These are phyloP conservation scores for Hypsizygus ulmarius DNA, from an alignment of 1,284 basidiomycete genomes.

Conservation along the genomic window DNA sequence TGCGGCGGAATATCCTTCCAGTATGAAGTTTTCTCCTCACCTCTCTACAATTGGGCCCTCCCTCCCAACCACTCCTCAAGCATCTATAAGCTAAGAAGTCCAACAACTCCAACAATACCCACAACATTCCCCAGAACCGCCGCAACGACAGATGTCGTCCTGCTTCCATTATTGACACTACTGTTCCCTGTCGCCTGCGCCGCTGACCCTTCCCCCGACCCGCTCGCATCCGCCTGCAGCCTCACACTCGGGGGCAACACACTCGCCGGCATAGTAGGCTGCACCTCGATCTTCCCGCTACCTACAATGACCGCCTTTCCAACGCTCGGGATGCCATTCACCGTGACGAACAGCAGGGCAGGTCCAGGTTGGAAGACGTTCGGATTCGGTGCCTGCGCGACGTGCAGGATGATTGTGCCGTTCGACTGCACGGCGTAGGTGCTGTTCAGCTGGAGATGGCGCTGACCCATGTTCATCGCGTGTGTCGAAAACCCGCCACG, in stretches of 20 bases:
- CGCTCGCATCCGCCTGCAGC: too few relatives aligned
- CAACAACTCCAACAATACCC: too few relatives aligned
- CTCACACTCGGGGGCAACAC: conserved; percentile 44
- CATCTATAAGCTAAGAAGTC: too few relatives aligned
- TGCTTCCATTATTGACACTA: too few relatives aligned
- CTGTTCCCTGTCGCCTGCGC: too few relatives aligned
- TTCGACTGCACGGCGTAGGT: conserved; percentile 80
- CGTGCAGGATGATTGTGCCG: conserved; percentile 73
- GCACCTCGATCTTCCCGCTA: conserved; percentile 71
- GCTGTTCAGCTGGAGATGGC: conserved; percentile 74
- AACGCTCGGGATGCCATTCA: conserved; percentile 82
- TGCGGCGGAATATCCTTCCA: too few relatives aligned
- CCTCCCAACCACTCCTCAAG: too few relatives aligned
- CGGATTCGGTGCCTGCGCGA: conserved; percentile 78
- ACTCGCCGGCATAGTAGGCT: conserved; percentile 47
- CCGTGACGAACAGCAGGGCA: conserved; percentile 75
- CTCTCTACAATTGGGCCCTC: too few relatives aligned
- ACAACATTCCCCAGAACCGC: too few relatives aligned
- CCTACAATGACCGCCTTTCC: conserved; percentile 78
- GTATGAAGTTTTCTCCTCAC: too few relatives aligned
- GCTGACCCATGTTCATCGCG: conserved; percentile 92
- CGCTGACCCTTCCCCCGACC: too few relatives aligned
- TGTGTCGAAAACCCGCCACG: conserved; percentile 94
- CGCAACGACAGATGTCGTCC: too few relatives aligned
- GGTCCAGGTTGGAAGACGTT: conserved; percentile 87